phyloP scores from a whole-genome alignment of 805 yeast species.

The Candida mattraensis region DNA sequence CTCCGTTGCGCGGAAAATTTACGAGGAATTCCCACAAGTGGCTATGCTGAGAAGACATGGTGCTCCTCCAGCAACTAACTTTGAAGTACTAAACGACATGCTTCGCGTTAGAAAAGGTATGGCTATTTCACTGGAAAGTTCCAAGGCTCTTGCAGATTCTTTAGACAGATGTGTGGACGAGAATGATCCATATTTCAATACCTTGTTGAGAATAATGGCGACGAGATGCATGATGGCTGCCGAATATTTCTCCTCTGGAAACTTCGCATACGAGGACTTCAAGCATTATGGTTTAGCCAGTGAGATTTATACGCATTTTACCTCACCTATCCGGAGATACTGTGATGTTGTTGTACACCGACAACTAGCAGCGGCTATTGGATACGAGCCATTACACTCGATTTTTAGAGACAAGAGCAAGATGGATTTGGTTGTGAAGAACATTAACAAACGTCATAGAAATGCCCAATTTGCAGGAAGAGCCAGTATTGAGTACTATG shows the following conservation, averaged over 20 bases:
- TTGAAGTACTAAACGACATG: constrained; percentile 88
- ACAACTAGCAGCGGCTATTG: constrained; percentile 97
- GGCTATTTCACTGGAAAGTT: constrained; percentile 76
- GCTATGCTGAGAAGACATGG: constrained; percentile 98
- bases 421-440: constrained; percentile 85
- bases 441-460: constrained; percentile 91
- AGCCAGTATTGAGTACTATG: constrained; percentile 95
- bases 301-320: constrained; percentile 96
- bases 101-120: constrained; percentile 75
- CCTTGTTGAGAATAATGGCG: constrained; percentile 91
- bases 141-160: constrained; percentile 90
- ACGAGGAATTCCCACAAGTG: constrained; percentile 92
- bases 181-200: constrained; percentile 86
- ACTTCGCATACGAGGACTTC: constrained; percentile 86
- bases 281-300: constrained; percentile 97
- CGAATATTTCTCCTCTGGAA: constrained; percentile 91
- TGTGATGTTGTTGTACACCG: constrained; percentile 98
- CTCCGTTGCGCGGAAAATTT: constrained; percentile 90
- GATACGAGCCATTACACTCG: constrained; percentile 79
- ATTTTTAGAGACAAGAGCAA: constrained; percentile 84
- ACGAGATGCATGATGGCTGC: constrained; percentile 99
- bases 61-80: constrained; percentile 93
- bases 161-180: constrained; percentile 84
- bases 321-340: constrained; percentile 96
- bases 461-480: constrained; percentile 99